Base-by-base conservation (phyloP, 768 basidiomycete genomes). In the Tulasnella sp. region DNA sequence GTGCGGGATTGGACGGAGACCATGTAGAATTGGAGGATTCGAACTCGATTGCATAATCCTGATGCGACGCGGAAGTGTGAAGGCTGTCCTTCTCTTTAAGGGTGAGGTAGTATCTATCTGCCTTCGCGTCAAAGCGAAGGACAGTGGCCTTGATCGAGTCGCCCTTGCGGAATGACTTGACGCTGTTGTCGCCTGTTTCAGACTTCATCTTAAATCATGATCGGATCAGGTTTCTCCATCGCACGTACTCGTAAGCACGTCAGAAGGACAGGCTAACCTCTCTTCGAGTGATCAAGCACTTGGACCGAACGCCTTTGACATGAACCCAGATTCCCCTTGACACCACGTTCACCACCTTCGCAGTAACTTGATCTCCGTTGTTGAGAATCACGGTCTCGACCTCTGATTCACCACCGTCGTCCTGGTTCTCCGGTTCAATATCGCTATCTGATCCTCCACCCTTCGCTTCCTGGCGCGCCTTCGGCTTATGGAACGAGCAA, bases 401-500 rank as follows among this genome's bases (percentile, higher is more conserved):
- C 12, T 74, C 37, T 12, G 37, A 20, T 80, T 42, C 72, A 1
- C n/a, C 54, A 75, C 22, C 74, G 9, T 18, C 74, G 41, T 31
- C 74, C 16, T 28, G n/a, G 41, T 75, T 16, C 46, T 37, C 41
- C 31, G 41, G 74, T 75, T 42, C 74, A n/a, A 75, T 69, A 69
- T 42, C 46, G 41, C 46, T 42, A 42, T 44, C 41, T 8, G 74
- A 42, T 7, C 31, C 41, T 75, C 22, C 41, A 42, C 12, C 7
- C 18, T 75, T 41, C 40, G 8, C 74, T 48, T 48, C 46, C 16
- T 75, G 44, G 14, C 9, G 74, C n/a, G 46, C 24, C 46, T 75
- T 42, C 41, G 28, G 86, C 82, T 80, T 92, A 82, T 90, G 90
- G 83, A 90, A 92, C 75, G 93, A 93, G 46, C 96, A 94, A 81